Evolutionary conservation across 768 basidiomycete species (phyloP), one percentile per base, ranked within the genome.

Genomic region (Lactarius vividus): DNA sequence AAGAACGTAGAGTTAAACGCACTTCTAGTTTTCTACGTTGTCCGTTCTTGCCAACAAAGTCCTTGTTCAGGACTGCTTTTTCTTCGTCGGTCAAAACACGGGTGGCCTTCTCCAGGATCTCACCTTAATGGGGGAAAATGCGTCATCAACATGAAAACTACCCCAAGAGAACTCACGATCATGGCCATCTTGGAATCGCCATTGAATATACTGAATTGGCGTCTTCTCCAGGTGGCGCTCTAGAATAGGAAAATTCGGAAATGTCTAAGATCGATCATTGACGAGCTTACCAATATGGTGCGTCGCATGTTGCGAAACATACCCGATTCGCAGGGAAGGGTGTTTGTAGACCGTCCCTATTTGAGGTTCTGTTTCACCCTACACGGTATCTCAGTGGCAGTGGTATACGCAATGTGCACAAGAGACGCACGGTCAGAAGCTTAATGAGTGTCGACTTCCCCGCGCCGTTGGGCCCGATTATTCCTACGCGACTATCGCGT

Each of bases 181-280:
- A 77, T 96, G 91, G 57, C 96, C 96, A 76, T 97, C 96, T 75
- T 98, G 96, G 86, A 95, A 98, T 72, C 96, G 91, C 96, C 96
- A 98, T 79, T 97, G 94, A 72, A 98, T 97, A 74, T 98, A 98
- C 62, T 89, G 90, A 66, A 96, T 92, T 29, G 96, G 93, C 5
- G 95, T 96, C 80, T 98, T 97, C 78, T 96, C 94, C 53, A 98
- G 76, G 79, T 98, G 96, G 72, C 86, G 89, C 75, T 96, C 93
- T 91, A 74, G 40, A 63, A 65, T 28, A 53, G 35, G 65, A 42
- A 40, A 49, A 71, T 57, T 39, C 35, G 49, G 61, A 20, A 26
- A 46, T 26, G 44, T 64, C 52, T 39, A 28, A 46, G 64, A 53
- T 37, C 64, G 23, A 46, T 53, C 58, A 44, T 16, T 55, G 26